Evolutionary conservation across 164 flowering plant genomes (phyloP).

Genomic region (Chloranthus sessilifolius): DNA sequence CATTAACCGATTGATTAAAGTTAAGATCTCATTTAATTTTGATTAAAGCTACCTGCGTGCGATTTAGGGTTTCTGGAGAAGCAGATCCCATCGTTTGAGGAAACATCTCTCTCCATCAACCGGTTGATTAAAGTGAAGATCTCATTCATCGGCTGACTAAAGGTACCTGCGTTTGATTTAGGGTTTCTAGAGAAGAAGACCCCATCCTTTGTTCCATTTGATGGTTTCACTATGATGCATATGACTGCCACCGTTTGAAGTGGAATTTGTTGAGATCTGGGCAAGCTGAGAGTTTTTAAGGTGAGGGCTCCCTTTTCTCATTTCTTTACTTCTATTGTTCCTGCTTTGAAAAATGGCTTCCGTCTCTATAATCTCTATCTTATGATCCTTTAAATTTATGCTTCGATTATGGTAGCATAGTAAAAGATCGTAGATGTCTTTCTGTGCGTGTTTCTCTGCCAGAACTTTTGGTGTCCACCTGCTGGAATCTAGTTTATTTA

Average conservation of each 20-base stretch:
- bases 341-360: constrained; percentile 13
- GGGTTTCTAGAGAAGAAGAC: no score
- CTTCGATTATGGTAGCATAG: constrained; percentile 26
- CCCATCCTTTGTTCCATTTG: constrained; percentile 19
- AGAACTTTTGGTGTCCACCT: constrained; percentile 42
- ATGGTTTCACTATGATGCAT: constrained; percentile 14
- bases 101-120: no score
- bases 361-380: constrained; percentile 24
- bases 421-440: constrained; percentile 32
- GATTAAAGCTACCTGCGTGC: no score
- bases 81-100: no score
- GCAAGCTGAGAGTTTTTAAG: constrained; percentile 10
- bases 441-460: constrained; percentile 35
- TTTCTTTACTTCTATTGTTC: constrained; percentile 12
- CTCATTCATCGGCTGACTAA: no score
- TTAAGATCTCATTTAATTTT: no score
- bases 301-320: constrained; percentile 2
- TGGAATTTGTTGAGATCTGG: constrained; percentile 8
- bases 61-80: no score
- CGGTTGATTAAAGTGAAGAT: no score
- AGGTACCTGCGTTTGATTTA: no score
- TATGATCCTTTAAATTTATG: constrained; percentile 28
- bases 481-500: constrained; percentile 34
- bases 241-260: no score
- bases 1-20: no score